Conservation (phyloP, 73 alveolate species). For the Breviolum minutum region DNA sequence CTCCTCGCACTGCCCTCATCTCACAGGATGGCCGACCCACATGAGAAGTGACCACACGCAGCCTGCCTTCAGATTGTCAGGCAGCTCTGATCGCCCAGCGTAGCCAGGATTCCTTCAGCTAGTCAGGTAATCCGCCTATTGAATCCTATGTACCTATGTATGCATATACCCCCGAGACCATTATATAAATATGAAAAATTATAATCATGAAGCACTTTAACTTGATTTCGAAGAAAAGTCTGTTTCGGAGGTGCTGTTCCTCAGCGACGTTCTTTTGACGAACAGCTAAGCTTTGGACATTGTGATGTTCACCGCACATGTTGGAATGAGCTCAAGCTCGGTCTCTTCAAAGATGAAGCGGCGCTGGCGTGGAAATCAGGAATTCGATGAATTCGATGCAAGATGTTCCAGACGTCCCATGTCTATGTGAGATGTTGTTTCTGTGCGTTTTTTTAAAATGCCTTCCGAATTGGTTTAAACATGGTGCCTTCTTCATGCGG, state of each 20-base stretch:
- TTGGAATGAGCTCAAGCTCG: slow-evolving; percentile 97
- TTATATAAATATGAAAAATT: background rate
- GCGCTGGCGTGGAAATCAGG: slow-evolving; percentile 73
- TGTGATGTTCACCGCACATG: slow-evolving; percentile 99
- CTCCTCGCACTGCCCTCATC: too few species aligned
- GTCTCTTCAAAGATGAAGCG: slow-evolving; percentile 99
- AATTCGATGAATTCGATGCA: background rate
- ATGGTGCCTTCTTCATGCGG: slow-evolving; percentile 88
- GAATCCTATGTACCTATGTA: too few species aligned
- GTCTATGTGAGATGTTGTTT: too few species aligned
- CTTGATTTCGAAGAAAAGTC: background rate
- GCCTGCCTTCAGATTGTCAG: slow-evolving; percentile 99
- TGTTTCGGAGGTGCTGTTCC: too few species aligned
- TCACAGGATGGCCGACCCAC: too few species aligned
- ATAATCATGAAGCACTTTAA: background rate
- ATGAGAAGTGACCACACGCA: background rate
- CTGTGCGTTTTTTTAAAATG: too few species aligned
- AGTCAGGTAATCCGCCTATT: too few species aligned
- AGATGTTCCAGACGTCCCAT: background rate
- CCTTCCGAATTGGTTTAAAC: background rate
- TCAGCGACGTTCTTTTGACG: too few species aligned
- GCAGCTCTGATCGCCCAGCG: slow-evolving; percentile 99
- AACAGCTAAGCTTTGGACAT: slow-evolving; percentile 96
- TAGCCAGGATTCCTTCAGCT: slow-evolving; percentile 99
- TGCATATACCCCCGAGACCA: too few species aligned